Evolutionary conservation across 2,329 filamentous ascomycete genomes (phyloP), one percentile per base, ranked within the genome.

Genomic region (Taxawa tesnikishii): DNA sequence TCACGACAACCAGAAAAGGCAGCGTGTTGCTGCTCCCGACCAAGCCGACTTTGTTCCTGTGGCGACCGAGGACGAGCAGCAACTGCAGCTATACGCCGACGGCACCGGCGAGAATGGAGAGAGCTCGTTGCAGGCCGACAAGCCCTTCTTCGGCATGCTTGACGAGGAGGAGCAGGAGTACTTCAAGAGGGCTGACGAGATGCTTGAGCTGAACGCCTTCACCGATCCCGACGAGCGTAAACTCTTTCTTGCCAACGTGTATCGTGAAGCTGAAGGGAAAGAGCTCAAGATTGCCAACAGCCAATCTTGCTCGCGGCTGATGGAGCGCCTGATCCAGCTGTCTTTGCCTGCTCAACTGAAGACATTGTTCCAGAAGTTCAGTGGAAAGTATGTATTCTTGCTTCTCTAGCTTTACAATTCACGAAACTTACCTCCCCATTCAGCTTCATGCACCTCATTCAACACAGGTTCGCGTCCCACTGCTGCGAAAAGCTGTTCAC

Each of bases 381-480:
- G 68, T 13, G 78, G 80, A 19, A 83, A 96, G 67, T 70, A 52
- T 40, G 66, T 61, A 9, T 15, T 24, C 8, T 8, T n/a, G 19
- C 19, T 23, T 8, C n/a, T 23, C 19, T 23, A 23, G 19, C 19
- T 13, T 17, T 15, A n/a, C 13, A 23, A 10, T 7, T 10, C 1
- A 17, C 13, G n/a, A n/a, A n/a, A n/a, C 32, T 34, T 34, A 33
- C 23, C 5, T 23, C 19, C 16, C 16, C 8, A 5, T 11, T 21
- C 44, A 71, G 67, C 57, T 93, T 96, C 57, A 64, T 88, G 37
- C 79, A 87, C 46, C 70, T 98, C 16, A 77, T 94, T 31, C 87
- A 92, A 53, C 90, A 98, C 59, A 80, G 90, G 12, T 98, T 98
- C 49, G 90, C 90, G 4, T 93, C 87, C 38, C 90, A 98, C 62